These are phyloP conservation scores for Ustilago nuda DNA, from an alignment of 1,284 basidiomycete genomes.

Conservation along the genomic window DNA sequence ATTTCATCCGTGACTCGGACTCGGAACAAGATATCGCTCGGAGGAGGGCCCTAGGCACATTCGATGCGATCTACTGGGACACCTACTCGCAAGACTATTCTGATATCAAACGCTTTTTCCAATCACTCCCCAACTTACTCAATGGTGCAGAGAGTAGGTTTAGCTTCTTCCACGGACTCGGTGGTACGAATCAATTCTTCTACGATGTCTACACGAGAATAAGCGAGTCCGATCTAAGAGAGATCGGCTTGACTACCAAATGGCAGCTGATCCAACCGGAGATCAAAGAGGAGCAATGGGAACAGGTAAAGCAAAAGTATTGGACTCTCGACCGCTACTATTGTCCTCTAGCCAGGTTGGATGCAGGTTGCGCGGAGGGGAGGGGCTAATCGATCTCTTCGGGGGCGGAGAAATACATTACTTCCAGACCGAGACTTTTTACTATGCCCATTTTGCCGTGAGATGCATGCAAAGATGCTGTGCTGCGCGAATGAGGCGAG, in stretches of 20 bases:
- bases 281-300: constrained; percentile 60
- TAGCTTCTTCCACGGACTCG: constrained; percentile 96
- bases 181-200: constrained; percentile 82
- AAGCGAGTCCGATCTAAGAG: constrained; percentile 84
- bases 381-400: not conserved
- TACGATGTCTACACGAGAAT: constrained; percentile 92
- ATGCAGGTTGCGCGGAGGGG: not conserved
- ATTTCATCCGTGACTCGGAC: constrained; percentile 81
- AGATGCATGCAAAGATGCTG: not conserved
- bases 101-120: constrained; percentile 85
- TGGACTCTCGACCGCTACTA: constrained; percentile 58
- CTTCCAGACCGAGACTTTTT: constrained; percentile 85
- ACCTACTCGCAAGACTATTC: constrained; percentile 89
- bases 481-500: not conserved
- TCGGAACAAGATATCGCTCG: constrained; percentile 83
- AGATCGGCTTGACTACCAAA: constrained; percentile 79
- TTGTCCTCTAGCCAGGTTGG: constrained; percentile 46
- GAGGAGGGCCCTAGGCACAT: constrained; percentile 76
- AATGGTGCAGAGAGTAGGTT: constrained; percentile 77
- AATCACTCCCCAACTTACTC: constrained; percentile 83
- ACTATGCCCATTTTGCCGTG: constrained; percentile 68
- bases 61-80: constrained; percentile 93
- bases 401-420: constrained; percentile 79
- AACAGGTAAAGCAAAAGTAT: constrained; percentile 62
- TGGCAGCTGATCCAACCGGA: constrained; percentile 77